Base-by-base conservation (phyloP, 78 protist species). In the Dictyostelium brefeldianum region DNA sequence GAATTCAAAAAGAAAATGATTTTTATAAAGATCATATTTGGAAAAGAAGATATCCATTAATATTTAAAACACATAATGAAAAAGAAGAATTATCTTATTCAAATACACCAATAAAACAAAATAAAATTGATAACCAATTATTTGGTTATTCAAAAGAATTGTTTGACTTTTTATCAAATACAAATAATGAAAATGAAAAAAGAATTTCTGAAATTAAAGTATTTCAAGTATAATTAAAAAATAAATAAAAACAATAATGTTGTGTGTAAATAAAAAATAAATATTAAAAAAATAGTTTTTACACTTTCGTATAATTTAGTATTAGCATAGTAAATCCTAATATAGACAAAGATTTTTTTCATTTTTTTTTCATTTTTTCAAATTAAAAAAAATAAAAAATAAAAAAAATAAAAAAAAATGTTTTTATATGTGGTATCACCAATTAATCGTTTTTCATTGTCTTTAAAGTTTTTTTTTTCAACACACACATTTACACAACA, bases 1-100 rank as follows among this genome's bases (percentile, higher is more conserved):
- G 73, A 43, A 47, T 51, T 6, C n/a, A 73, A 2, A 50, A 14
- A 25, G 41, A 36, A 22, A 80, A 83, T 54, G 47, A 41, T 41
- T 43, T 73, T 14, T 25, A 65, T 47, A 51, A 25, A 10, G 70
- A 83, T 73, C 91, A 83, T 73, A 57, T 73, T 74, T 83, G 91
- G 91, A 70, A 74, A 43, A 54, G 59, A 54, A 70, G 91, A 59
- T 7, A 14, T 7, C 54, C 65, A 20, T 15, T 65, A 18, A 6
- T 29, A 65, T 65, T 20, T 27, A 64, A 5, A 14, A 2, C 73
- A 10, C 73, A 65, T 29, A 65, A 65, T 25, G 47, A 65, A 29
- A 65, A 31, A 65, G 46, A 65, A 29, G 47, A 65, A 12, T 3
- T 14, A 3, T 10, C 8, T 18, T 59, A 18, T 22, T n/a, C 12